Percentiles rank a stretch among this genome's conserved stretches.
These are phyloP conservation scores for Coccomyxa subellipsoidea DNA, from an alignment of 163 green algal species.

Conservation along the genomic window DNA sequence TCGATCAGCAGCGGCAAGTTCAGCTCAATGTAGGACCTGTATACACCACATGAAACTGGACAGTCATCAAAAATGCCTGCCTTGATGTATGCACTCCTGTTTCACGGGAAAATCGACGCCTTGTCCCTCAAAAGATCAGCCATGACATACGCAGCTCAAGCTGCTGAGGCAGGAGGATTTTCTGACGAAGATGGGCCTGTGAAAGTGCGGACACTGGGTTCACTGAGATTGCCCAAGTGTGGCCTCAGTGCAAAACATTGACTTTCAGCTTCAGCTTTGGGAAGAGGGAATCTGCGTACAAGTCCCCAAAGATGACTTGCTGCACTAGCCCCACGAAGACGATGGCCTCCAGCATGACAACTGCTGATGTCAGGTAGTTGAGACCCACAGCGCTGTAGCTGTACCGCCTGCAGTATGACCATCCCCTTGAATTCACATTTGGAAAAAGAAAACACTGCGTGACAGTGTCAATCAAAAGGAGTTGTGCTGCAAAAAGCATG, in stretches of 20 bases:
- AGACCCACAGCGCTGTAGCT: conserved; percentile 44
- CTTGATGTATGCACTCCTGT: not conserved
- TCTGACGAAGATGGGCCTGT: too few relatives aligned
- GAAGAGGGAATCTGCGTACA: not conserved
- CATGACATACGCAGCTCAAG: too few relatives aligned
- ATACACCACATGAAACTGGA: not conserved
- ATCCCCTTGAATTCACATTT: too few relatives aligned
- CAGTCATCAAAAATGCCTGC: not conserved
- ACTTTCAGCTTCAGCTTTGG: not conserved
- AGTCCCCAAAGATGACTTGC: conserved; percentile 13
- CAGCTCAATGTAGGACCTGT: conserved; percentile 33
- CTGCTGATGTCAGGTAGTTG: conserved; percentile 47
- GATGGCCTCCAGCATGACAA: conserved; percentile 52
- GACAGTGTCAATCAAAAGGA: too few relatives aligned
- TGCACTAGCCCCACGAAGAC: conserved; percentile 33
- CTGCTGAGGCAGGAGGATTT: too few relatives aligned
- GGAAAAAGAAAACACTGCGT: too few relatives aligned
- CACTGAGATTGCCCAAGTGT: too few relatives aligned
- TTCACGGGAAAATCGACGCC: too few relatives aligned
- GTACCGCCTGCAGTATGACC: conserved; percentile 29
- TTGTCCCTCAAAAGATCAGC: too few relatives aligned
- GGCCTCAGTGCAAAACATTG: too few relatives aligned
- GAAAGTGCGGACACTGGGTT: too few relatives aligned
- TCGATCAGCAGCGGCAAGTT: conserved; percentile 66
- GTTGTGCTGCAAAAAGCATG: too few relatives aligned